Percentiles rank a stretch among this genome's conserved stretches.
Evolutionary conservation across 305 asterid genomes (phyloP).

Genomic region (Striga hermonthica): DNA sequence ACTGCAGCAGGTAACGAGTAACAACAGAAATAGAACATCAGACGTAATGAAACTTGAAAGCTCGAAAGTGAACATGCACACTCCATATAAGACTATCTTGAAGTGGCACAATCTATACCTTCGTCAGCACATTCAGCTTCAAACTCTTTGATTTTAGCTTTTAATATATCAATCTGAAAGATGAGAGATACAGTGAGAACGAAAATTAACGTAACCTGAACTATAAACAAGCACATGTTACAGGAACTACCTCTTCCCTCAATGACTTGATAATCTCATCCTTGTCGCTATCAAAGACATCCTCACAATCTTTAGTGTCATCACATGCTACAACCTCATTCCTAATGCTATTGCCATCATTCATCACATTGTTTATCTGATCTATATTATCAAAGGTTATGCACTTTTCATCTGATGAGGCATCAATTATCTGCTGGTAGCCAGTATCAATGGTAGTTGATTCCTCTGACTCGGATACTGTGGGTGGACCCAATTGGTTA

Average conservation of each 20-base stretch:
- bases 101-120: slow-evolving; percentile 48
- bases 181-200: slow-evolving; percentile 31
- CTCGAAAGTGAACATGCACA: slow-evolving; percentile 6
- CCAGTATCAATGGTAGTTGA: slow-evolving; percentile 38
- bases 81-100: slow-evolving; percentile 17
- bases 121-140: slow-evolving; percentile 42
- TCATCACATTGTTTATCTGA: slow-evolving; percentile 26
- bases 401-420: slow-evolving; percentile 39
- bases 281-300: slow-evolving; percentile 37
- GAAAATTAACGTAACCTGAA: slow-evolving; percentile 26
- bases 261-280: slow-evolving; percentile 49
- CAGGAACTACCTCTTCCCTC: slow-evolving; percentile 62
- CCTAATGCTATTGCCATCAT: slow-evolving; percentile 34
- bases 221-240: slow-evolving; percentile 23
- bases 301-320: slow-evolving; percentile 39
- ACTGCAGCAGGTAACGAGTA: slow-evolving; percentile 41
- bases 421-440: slow-evolving; percentile 38
- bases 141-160: slow-evolving; percentile 52
- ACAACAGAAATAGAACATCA: slow-evolving; percentile 29
- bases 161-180: slow-evolving; percentile 67
- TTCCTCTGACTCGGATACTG: slow-evolving; percentile 58
- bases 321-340: slow-evolving; percentile 43
- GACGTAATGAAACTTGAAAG: slow-evolving; percentile 4
- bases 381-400: slow-evolving; percentile 33
- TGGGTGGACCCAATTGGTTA: slow-evolving; percentile 60